Evolutionary conservation across 2,329 filamentous ascomycete species (phyloP), one percentile per base, ranked within the genome.

Genomic region (Colletotrichum aenigma): DNA sequence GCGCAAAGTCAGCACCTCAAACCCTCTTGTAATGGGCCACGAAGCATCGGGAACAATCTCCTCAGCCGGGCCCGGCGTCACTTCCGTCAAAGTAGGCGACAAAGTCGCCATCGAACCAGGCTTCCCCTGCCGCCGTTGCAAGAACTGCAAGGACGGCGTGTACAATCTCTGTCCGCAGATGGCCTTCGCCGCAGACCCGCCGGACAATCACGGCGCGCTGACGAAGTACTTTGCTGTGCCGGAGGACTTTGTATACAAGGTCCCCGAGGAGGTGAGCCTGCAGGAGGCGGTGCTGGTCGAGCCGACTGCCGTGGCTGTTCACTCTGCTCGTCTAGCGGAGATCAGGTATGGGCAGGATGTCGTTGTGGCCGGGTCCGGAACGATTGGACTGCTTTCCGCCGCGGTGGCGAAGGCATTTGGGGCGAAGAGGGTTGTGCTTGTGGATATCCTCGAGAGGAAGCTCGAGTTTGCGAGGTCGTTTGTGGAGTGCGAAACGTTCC

Each of bases 111-210:
- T 97, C 32, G 95, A 97, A 87, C 95, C 96, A 21, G 95, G 95
- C 26, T 88, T 94, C 55, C 94, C 95, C 2, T 97, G 95, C 85
- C 91, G 93, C 48, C 89, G 90, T 76, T 97, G 95, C 86, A 86
- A 87, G 62, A 87, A 90, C 70, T 97, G 95, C 87, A 93, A 95
- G 79, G 86, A 89, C 67, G 95, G 95, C 64, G 89, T 91, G 80
- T 97, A 97, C 87, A 96, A 97, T 82, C 89, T 97, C 9, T 98
- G 95, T 82, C 88, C 90, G 6, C 88, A 93, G 69, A 97, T 97
- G 94, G 86, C 84, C 7, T 98, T 98, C 82, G 95, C 95, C 6
- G 95, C 95, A 1, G 97, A 94, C 7, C 95, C 95, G n/a, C 95
- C 95, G 2, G 91, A 92, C 81, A 93, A 58, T 10, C 64, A 97